Evolutionary conservation across 108 stramenopile genomes (phyloP).

Genomic region (Seminavis robusta): DNA sequence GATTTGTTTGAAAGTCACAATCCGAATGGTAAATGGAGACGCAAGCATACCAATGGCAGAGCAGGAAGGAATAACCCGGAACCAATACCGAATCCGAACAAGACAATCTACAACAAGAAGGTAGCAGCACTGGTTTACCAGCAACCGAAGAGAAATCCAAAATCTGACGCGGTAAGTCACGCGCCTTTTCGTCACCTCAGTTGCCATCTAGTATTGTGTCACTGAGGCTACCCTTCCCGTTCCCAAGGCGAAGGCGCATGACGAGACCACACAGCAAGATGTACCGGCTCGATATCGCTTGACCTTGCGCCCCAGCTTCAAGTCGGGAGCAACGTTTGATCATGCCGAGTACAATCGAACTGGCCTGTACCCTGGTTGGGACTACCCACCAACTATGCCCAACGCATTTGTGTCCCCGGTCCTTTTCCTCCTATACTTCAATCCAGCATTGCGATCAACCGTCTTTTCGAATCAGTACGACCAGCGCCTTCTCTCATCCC

Average conservation of each 20-base stretch:
- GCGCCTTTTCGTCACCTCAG: no score
- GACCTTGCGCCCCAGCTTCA: slow-evolving; percentile 43
- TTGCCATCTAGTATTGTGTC: no score
- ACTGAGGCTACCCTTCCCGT: no score
- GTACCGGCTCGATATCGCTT: slow-evolving; percentile 58
- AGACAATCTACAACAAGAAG: slow-evolving; percentile 41
- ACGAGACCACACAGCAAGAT: no score
- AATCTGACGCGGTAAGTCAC: no score
- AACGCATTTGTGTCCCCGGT: slow-evolving; percentile 65
- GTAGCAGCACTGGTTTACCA: slow-evolving; percentile 54
- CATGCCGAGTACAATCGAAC: slow-evolving; percentile 67
- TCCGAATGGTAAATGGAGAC: slow-evolving; percentile 14
- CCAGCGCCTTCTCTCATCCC: slow-evolving; percentile 10
- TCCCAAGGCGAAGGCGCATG: no score
- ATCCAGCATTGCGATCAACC: slow-evolving; percentile 50
- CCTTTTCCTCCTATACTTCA: slow-evolving; percentile 65
- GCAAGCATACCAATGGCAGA: no score
- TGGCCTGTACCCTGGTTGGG: slow-evolving; percentile 76
- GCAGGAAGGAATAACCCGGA: slow-evolving; percentile 20
- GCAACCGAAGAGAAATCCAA: no score
- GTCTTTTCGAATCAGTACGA: slow-evolving; percentile 43
- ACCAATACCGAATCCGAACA: slow-evolving; percentile 52
- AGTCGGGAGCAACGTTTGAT: slow-evolving; percentile 54
- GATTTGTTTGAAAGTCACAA: slow-evolving; percentile 32
- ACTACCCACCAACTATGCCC: slow-evolving; percentile 61